Base-by-base conservation (phyloP, 208 protist genomes). In the Acanthamoeba lenticulata region DNA sequence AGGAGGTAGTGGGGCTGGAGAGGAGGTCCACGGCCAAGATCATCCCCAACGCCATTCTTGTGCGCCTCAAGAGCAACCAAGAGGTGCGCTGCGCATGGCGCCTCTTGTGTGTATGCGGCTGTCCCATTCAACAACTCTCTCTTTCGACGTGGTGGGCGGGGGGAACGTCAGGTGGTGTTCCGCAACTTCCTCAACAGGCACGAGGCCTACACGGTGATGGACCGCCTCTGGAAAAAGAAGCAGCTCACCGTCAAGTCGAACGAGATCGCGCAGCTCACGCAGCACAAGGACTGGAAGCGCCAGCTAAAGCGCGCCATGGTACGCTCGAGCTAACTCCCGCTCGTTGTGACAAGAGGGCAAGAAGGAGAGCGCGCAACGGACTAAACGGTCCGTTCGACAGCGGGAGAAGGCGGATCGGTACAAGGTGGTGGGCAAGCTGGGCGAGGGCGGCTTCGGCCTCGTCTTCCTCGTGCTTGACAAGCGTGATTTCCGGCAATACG, bases 161-260 rank as follows among this genome's bases (percentile, higher is more conserved):
- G n/a, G n/a, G n/a, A n/a, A n/a, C 67, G 17, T 19, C 77, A 86
- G 45, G 77, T 86, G 45, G 17, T 86, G 77, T 86, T 86, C n/a
- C 77, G 77, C 2, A 77, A 77, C 65, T 86, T 86, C 38, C 42
- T 86, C 24, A 86, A 86, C 77, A 47, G 77, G 29, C 77, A 86
- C 21, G 77, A 86, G 77, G 77, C 77, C 44, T 86, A 38, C 77
- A 57, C 77, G 3, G 77, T 86, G 77, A 86, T 86, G 77, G 77
- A 86, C 13, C 7, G 45, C 15, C 45, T 86, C 38, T 86, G 77
- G 77, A 86, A 86, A 5, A 86, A 86, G 77, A 86, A 86, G 27
- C 38, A 60, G 77, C 77, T 86, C 44, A 44, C 21, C 24, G 42
- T 86, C 38, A 47, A 86, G 34, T 86, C 77, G 17, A 38, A 11